A percentile compares a stretch with the other conserved stretches of the same genome.
These are phyloP conservation scores for Amphicarpaea edgeworthii DNA, from an alignment of 306 rosid species.

Conservation along the genomic window DNA sequence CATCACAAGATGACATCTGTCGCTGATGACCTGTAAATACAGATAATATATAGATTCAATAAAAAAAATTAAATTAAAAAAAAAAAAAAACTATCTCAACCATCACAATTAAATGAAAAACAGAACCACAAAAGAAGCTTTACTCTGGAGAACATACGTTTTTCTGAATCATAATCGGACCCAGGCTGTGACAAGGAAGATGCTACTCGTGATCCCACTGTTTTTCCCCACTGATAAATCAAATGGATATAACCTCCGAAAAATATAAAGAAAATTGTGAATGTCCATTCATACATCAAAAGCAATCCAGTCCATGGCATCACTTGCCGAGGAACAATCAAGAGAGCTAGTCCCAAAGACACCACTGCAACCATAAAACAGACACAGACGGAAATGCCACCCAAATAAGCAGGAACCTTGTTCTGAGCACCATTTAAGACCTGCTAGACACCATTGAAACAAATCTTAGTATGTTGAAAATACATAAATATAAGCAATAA, in stretches of 20 bases:
- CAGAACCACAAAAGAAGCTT: constrained; percentile 24
- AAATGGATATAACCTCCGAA: constrained; percentile 86
- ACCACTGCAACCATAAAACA: constrained; percentile 73
- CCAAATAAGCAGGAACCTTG: constrained; percentile 86
- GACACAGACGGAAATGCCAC: constrained; percentile 69
- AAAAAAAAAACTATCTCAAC: neutral
- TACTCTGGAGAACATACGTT: constrained; percentile 61
- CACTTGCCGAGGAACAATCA: constrained; percentile 90
- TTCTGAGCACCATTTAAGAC: constrained; percentile 58
- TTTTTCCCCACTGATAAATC: constrained; percentile 80
- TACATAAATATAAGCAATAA: constrained; percentile 20
- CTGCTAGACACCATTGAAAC: constrained; percentile 46
- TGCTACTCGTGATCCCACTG: constrained; percentile 58
- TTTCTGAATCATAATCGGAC: constrained; percentile 74
- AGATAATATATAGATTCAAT: neutral
- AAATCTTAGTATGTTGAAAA: constrained; percentile 40
- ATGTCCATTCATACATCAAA: constrained; percentile 97
- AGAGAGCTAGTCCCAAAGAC: constrained; percentile 70
- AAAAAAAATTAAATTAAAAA: neutral
- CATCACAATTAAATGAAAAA: constrained; percentile 24
- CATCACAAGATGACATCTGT: constrained; percentile 66
- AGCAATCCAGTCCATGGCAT: constrained; percentile 98
- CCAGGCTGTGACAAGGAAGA: constrained; percentile 61
- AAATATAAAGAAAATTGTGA: constrained; percentile 72
- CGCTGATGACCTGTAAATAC: constrained; percentile 82